Evolutionary conservation across 192 early-diverging fungal genomes (phyloP).

Genomic region (Coemansia sp.): DNA sequence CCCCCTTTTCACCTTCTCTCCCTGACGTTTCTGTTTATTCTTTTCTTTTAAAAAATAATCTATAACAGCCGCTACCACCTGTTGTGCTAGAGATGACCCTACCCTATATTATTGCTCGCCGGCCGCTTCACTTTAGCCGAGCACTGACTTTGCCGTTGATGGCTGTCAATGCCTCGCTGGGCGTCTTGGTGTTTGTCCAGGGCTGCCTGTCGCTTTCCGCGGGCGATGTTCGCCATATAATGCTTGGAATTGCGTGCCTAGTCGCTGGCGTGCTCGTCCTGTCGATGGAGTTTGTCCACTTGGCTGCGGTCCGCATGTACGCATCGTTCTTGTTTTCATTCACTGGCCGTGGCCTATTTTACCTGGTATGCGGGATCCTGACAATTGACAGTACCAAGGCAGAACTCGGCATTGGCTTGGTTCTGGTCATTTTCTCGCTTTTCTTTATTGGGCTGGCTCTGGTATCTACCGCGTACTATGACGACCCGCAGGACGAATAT

Average conservation of each 20-base stretch:
- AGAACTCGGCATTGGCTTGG: constrained; percentile 29
- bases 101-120: constrained; percentile 44
- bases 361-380: constrained; percentile 29
- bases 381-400: constrained; percentile 16
- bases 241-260: constrained; percentile 37
- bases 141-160: constrained; percentile 22
- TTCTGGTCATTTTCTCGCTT: constrained; percentile 10
- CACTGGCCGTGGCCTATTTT: constrained; percentile 42
- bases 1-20: not conserved
- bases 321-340: constrained; percentile 43
- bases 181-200: constrained; percentile 30
- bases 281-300: constrained; percentile 30
- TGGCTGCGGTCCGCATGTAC: constrained; percentile 39
- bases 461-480: constrained; percentile 12
- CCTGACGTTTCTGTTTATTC: not conserved
- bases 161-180: constrained; percentile 15
- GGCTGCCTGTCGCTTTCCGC: constrained; percentile 30
- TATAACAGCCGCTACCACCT: too few species aligned
- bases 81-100: constrained; percentile 19
- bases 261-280: constrained; percentile 16
- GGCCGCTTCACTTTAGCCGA: constrained; percentile 21
- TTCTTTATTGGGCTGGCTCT: constrained; percentile 19
- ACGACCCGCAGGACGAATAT: constrained; percentile 44
- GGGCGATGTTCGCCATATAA: constrained; percentile 41
- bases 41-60: not conserved